Conservation (phyloP, 345 rosid genomes). For the Gossypium longicalyx region DNA sequence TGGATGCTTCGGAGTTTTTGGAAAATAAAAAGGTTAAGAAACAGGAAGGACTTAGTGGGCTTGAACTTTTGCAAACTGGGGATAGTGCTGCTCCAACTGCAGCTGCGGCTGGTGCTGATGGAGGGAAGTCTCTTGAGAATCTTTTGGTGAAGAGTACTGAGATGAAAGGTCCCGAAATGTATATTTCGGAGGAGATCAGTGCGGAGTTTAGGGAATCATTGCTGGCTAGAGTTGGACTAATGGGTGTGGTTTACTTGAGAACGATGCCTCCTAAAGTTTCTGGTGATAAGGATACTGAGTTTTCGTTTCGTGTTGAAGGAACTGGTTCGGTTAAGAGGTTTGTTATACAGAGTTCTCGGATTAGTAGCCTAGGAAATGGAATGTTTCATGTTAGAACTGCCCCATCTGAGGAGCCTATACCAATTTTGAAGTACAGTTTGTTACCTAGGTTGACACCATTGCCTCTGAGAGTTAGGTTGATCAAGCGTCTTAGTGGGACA, state of each 20-base stretch:
- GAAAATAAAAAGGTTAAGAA: slow-evolving; percentile 69
- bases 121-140: slow-evolving; percentile 57
- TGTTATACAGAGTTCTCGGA: slow-evolving; percentile 59
- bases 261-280: slow-evolving; percentile 70
- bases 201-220: slow-evolving; percentile 95
- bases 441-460: slow-evolving; percentile 76
- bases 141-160: slow-evolving; percentile 66
- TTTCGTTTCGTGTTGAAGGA: slow-evolving; percentile 81
- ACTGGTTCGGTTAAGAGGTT: slow-evolving; percentile 71
- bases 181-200: slow-evolving; percentile 73
- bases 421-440: slow-evolving; percentile 83
- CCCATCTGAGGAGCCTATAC: slow-evolving; percentile 83
- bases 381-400: slow-evolving; percentile 92
- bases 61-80: slow-evolving; percentile 87
- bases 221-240: slow-evolving; percentile 85
- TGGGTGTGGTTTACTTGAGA: slow-evolving; percentile 85
- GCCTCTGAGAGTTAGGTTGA: slow-evolving; percentile 85
- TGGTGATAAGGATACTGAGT: slow-evolving; percentile 82
- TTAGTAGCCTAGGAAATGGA: slow-evolving; percentile 84
- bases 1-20: slow-evolving; percentile 91
- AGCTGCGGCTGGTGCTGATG: slow-evolving; percentile 44
- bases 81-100: slow-evolving; percentile 33
- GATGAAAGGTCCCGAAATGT: slow-evolving; percentile 97
- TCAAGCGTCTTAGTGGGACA: slow-evolving; percentile 80
- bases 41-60: slow-evolving; percentile 89